Evolutionary conservation across 2,329 filamentous ascomycete species (phyloP).

Genomic region (Tolypocladium tropicale): DNA sequence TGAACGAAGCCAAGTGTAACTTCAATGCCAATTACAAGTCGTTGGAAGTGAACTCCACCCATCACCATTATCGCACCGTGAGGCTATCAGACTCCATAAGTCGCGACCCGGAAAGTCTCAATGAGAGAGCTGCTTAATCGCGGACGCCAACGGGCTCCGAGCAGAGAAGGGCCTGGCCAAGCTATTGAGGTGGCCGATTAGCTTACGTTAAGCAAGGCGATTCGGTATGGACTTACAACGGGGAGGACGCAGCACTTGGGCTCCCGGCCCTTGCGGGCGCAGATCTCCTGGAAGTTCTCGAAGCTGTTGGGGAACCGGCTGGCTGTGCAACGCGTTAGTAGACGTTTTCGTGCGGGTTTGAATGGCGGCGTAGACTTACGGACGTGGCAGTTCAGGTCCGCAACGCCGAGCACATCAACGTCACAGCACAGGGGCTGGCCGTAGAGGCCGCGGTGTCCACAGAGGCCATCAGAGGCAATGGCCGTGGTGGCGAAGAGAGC

Average conservation of each 20-base stretch:
- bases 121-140: not conserved
- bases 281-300: not conserved
- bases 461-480: not conserved
- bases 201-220: not conserved
- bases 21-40: not conserved
- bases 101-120: not conserved
- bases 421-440: constrained; percentile 2
- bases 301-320: not conserved
- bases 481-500: constrained; percentile 2
- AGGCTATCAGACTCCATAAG: not conserved
- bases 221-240: not conserved
- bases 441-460: not conserved
- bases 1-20: not conserved
- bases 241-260: constrained; percentile 3
- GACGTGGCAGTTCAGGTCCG: not conserved
- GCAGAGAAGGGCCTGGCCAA: constrained; percentile 4
- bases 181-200: not conserved
- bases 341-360: not conserved
- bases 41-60: not conserved
- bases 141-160: not conserved
- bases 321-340: not conserved
- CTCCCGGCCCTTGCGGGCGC: not conserved
- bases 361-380: not conserved
- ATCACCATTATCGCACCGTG: not conserved
- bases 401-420: not conserved